Evolutionary conservation across 306 rosid genomes (phyloP).

Genomic region (Cotoneaster glaucophyllus): DNA sequence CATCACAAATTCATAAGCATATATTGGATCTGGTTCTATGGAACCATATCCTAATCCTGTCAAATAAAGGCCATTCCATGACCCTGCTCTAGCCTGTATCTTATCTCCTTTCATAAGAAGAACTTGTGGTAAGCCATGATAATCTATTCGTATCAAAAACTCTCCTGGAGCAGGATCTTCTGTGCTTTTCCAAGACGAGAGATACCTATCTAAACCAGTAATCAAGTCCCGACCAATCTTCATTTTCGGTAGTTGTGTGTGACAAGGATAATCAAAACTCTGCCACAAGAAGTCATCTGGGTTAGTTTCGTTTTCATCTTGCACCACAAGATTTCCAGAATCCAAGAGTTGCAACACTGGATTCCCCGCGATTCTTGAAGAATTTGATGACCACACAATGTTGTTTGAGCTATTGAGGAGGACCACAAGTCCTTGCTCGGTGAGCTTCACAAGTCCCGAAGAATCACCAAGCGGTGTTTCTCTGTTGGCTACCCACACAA

Average conservation of each 20-base stretch:
- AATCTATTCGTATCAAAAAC: slow-evolving; percentile 7
- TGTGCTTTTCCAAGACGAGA: slow-evolving; percentile 31
- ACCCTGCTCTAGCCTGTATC: neutral
- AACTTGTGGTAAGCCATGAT: neutral
- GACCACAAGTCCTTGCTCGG: slow-evolving; percentile 9
- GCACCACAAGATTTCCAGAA: slow-evolving; percentile 35
- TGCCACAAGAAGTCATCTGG: slow-evolving; percentile 21
- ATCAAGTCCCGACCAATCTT: slow-evolving; percentile 29
- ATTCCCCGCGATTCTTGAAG: slow-evolving; percentile 3
- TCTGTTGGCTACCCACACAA: slow-evolving; percentile 22
- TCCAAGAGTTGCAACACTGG: slow-evolving; percentile 13
- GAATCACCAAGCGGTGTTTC: slow-evolving; percentile 10
- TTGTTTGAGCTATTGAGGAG: slow-evolving; percentile 11
- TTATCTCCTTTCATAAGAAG: slow-evolving; percentile 25
- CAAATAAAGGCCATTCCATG: neutral
- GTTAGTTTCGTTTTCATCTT: neutral
- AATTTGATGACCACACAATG: slow-evolving; percentile 36
- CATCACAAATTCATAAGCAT: slow-evolving; percentile 12
- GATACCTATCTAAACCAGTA: neutral
- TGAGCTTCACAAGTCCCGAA: slow-evolving; percentile 1
- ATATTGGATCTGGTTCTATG: slow-evolving; percentile 12
- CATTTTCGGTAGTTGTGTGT: slow-evolving; percentile 11
- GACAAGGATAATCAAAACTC: slow-evolving; percentile 31
- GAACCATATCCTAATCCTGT: neutral
- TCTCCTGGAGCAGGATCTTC: slow-evolving; percentile 49